Base-by-base conservation (phyloP, 2,329 filamentous ascomycete genomes). In the Monosporascus sp. region DNA sequence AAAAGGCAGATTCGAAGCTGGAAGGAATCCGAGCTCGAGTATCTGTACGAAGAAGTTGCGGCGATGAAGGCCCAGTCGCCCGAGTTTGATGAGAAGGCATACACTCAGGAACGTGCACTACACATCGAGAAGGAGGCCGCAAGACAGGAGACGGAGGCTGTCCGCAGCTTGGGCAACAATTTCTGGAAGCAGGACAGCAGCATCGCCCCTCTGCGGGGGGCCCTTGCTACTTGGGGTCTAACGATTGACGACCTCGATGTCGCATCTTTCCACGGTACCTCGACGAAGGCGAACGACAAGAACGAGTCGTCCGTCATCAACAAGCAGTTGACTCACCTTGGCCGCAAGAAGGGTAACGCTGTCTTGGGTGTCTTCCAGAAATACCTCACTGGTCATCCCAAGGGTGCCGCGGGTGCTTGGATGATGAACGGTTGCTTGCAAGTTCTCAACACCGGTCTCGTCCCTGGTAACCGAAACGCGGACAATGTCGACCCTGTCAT, bases 371-470 rank as follows among this genome's bases (percentile, higher is more conserved):
- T 99, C 71, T 99, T 97, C 88, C 94, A 99, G 77, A 99, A 99
- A 76, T 97, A 95, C 73, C 86, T 99, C 57, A 99, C 95, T 52
- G 94, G 94, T 73, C 94, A 99, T 72, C 94, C 94, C 67, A 99
- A 99, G 85, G 94, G 94, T 86, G 93, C 94, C 66, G 94, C 94
- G 56, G 94, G 94, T 79, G 94, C 93, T 48, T 99, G 94, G 92
- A 99, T 99, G 94, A 86, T 99, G 82, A 99, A 99, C 79, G 94
- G 94, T 61, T 94, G 90, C 72, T 78, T 99, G 70, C 94, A 99
- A 73, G 91, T 97, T 46, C 84, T 99, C 65, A 96, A 97, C 79
- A 87, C 82, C 50, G 94, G 94, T 68, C 79, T 99, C 49, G 93
- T 99, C 24, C 94, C 94, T 16, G 94, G 94, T 55, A 99, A 99